Evolutionary conservation across 2,329 filamentous ascomycete species (phyloP).

Genomic region (Penicillium sp.): DNA sequence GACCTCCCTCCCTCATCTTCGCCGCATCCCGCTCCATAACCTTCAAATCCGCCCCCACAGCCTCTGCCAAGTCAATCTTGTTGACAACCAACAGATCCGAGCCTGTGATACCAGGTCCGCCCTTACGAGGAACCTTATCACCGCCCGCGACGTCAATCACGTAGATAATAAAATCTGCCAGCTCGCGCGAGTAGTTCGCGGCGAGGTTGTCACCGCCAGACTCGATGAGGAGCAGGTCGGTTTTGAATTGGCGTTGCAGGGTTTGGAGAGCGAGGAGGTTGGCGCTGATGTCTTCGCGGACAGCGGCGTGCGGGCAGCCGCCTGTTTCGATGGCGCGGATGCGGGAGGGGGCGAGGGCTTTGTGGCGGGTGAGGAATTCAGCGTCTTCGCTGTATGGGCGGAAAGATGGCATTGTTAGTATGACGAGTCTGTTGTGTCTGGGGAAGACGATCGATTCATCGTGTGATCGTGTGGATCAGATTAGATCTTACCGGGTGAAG

Average conservation of each 20-base stretch:
- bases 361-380: slow-evolving; percentile 89
- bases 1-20: slow-evolving; percentile 93
- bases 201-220: slow-evolving; percentile 95
- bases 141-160: slow-evolving; percentile 96
- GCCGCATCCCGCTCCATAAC: slow-evolving; percentile 95
- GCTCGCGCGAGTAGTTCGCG: slow-evolving; percentile 91
- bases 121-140: slow-evolving; percentile 95
- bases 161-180: slow-evolving; percentile 98
- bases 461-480: not conserved
- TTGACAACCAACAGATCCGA: slow-evolving; percentile 93
- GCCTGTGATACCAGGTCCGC: slow-evolving; percentile 95
- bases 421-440: not conserved
- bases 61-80: slow-evolving; percentile 92
- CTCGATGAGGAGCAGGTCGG: slow-evolving; percentile 90
- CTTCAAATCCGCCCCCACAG: slow-evolving; percentile 82
- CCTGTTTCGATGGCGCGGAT: slow-evolving; percentile 98
- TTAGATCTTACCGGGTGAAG: slow-evolving; percentile 70
- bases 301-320: slow-evolving; percentile 94
- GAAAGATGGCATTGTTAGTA: slow-evolving; percentile 4
- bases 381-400: slow-evolving; percentile 73
- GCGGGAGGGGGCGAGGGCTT: slow-evolving; percentile 77
- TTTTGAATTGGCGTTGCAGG: slow-evolving; percentile 76
- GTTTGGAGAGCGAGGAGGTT: slow-evolving; percentile 93
- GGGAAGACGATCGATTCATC: not conserved
- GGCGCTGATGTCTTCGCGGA: slow-evolving; percentile 92